A percentile compares a stretch with the other conserved stretches of the same genome.
Evolutionary conservation across 2,329 filamentous ascomycete genomes (phyloP).

Genomic region (Neonectria neomacrospora): DNA sequence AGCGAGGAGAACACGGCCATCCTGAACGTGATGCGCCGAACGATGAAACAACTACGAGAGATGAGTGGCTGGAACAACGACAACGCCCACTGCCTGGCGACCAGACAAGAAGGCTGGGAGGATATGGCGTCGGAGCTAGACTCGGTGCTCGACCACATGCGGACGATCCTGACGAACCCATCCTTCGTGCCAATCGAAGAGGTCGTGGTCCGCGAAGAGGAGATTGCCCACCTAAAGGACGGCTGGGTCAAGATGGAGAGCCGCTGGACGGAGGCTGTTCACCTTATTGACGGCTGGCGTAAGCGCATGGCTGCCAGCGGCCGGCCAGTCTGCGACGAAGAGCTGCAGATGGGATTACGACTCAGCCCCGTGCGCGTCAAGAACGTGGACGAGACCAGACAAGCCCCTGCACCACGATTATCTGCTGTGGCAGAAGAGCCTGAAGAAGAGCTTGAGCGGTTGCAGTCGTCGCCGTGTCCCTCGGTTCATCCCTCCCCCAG

Average conservation of each 20-base stretch:
- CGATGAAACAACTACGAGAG: slow-evolving; percentile 76
- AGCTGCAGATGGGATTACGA: slow-evolving; percentile 74
- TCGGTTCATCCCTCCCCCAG: slow-evolving; percentile 32
- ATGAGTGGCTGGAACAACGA: slow-evolving; percentile 68
- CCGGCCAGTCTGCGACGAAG: slow-evolving; percentile 74
- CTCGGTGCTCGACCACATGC: slow-evolving; percentile 80
- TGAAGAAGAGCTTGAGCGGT: slow-evolving; percentile 44
- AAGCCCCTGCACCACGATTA: slow-evolving; percentile 53
- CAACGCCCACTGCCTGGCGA: slow-evolving; percentile 45
- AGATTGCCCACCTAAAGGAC: slow-evolving; percentile 83
- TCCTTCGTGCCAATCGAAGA: slow-evolving; percentile 97
- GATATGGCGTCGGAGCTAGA: slow-evolving; percentile 82
- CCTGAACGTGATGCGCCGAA: slow-evolving; percentile 75
- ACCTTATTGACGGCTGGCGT: slow-evolving; percentile 93
- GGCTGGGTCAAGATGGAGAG: slow-evolving; percentile 95
- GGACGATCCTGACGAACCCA: slow-evolving; percentile 88
- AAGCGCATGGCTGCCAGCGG: slow-evolving; percentile 79
- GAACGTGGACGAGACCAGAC: slow-evolving; percentile 60
- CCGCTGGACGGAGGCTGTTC: slow-evolving; percentile 88
- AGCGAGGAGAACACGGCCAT: slow-evolving; percentile 93
- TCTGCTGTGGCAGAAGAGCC: slow-evolving; percentile 62
- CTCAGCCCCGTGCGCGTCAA: slow-evolving; percentile 68
- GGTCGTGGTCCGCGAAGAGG: slow-evolving; percentile 90
- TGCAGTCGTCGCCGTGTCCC: slow-evolving; percentile 46
- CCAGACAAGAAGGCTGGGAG: slow-evolving; percentile 59